A percentile compares a stretch with the other conserved stretches of the same genome.
Evolutionary conservation across 352 stramenopile species (phyloP).

Genomic region (Thalassiosira allenii): DNA sequence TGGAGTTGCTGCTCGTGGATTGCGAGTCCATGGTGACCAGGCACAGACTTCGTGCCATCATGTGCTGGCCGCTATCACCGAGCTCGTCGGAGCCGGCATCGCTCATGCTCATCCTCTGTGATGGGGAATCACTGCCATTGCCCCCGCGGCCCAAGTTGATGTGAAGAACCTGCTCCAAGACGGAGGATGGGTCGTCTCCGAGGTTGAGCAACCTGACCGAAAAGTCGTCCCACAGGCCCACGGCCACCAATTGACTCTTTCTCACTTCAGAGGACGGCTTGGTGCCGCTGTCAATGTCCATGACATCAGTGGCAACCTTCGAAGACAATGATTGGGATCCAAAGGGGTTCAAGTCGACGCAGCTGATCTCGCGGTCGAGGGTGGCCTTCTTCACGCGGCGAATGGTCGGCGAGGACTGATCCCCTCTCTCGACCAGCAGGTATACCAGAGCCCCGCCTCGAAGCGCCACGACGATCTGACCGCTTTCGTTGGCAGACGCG

Average conservation of each 20-base stretch:
- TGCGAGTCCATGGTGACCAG: conserved; percentile 75
- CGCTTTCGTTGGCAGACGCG: conserved; percentile 88
- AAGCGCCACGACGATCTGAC: conserved; percentile 92
- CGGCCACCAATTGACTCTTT: conserved; percentile 62
- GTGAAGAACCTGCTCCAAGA: conserved; percentile 67
- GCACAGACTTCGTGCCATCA: conserved; percentile 82
- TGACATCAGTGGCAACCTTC: conserved; percentile 23
- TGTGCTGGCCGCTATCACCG: conserved; percentile 48
- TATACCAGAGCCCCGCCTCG: conserved; percentile 90
- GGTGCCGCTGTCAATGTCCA: conserved; percentile 44
- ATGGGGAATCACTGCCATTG: conserved; percentile 28
- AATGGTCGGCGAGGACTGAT: conserved; percentile 27
- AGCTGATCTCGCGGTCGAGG: conserved; percentile 95
- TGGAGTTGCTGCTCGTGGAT: conserved; percentile 22
- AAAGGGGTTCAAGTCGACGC: conserved; percentile 87
- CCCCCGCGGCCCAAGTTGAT: conserved; percentile 70
- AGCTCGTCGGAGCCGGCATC: conserved; percentile 14
- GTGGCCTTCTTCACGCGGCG: conserved; percentile 83
- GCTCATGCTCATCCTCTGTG: conserved; percentile 1
- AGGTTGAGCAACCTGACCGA: conserved; percentile 77
- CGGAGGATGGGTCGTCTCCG: conserved; percentile 18
- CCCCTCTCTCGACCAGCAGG: conserved; percentile 85
- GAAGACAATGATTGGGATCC: conserved; percentile 7
- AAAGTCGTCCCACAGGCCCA: conserved; percentile 86
- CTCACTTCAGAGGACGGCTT: not conserved